Percentiles rank a stretch among this genome's conserved stretches.
Evolutionary conservation across 768 basidiomycete species (phyloP).

Genomic region (Mycena floridula): DNA sequence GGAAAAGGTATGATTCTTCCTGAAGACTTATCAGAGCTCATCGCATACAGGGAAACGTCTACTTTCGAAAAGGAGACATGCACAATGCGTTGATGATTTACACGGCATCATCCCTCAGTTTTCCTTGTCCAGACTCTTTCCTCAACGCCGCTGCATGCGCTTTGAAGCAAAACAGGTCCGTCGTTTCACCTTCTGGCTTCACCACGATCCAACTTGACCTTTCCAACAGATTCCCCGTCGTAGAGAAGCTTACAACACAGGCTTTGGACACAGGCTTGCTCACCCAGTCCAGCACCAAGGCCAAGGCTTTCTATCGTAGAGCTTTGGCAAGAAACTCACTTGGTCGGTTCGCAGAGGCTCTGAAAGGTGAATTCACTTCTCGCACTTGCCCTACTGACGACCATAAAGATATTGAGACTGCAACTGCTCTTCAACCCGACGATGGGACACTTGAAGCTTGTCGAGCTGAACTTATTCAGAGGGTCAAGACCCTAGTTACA

Average conservation of each 20-base stretch:
- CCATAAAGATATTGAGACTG: neutral
- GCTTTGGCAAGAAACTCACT: neutral
- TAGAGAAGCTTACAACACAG: neutral
- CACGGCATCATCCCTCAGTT: neutral
- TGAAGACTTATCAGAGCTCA: neutral
- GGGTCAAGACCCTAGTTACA: neutral
- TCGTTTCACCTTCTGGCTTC: too few species aligned
- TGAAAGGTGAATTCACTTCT: neutral
- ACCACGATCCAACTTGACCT: neutral
- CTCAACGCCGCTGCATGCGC: neutral
- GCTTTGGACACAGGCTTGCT: neutral
- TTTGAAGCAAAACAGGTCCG: neutral
- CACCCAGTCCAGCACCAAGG: neutral
- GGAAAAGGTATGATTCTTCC: neutral
- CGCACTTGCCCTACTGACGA: neutral
- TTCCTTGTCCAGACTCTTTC: neutral
- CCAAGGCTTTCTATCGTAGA: neutral
- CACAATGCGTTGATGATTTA: neutral
- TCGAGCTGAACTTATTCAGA: neutral
- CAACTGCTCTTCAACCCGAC: neutral
- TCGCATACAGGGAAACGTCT: neutral
- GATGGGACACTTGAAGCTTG: neutral
- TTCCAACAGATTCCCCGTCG: neutral
- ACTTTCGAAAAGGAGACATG: neutral
- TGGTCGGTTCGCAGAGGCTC: neutral